Conservation (phyloP, 768 basidiomycete species). For the Phaffia australis region DNA sequence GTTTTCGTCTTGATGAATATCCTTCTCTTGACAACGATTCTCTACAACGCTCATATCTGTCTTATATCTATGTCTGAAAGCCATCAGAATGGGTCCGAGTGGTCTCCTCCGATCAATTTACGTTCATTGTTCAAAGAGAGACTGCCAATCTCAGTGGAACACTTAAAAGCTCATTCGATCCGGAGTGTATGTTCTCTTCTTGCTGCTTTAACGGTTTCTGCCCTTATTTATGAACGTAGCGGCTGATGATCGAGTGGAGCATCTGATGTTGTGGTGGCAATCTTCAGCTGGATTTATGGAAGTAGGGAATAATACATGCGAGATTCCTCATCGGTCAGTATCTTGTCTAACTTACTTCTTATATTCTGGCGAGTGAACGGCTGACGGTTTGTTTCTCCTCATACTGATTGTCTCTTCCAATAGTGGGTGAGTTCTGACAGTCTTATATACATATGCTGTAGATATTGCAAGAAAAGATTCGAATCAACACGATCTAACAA, state of each 20-base stretch:
- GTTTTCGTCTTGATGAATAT: no score
- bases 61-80: background rate
- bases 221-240: background rate
- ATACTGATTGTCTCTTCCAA: no score
- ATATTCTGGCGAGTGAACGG: conserved; percentile 23
- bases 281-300: conserved; percentile 24
- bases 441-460: no score
- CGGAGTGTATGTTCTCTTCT: conserved; percentile 46
- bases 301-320: conserved; percentile 9
- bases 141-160: conserved; percentile 70
- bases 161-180: conserved; percentile 67
- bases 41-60: no score
- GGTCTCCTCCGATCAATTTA: conserved; percentile 65
- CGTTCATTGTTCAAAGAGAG: conserved; percentile 64
- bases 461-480: no score
- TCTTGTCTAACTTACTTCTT: conserved; percentile 42
- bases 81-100: conserved; percentile 59
- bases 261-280: conserved; percentile 2
- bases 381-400: no score
- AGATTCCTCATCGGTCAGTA: background rate
- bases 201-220: background rate
- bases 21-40: no score
- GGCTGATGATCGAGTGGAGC: conserved; percentile 15
- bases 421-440: no score
- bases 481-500: no score